Base-by-base conservation (phyloP, 225 moss, liverwort and hornwort genomes). In the Marchantia polymorpha region DNA sequence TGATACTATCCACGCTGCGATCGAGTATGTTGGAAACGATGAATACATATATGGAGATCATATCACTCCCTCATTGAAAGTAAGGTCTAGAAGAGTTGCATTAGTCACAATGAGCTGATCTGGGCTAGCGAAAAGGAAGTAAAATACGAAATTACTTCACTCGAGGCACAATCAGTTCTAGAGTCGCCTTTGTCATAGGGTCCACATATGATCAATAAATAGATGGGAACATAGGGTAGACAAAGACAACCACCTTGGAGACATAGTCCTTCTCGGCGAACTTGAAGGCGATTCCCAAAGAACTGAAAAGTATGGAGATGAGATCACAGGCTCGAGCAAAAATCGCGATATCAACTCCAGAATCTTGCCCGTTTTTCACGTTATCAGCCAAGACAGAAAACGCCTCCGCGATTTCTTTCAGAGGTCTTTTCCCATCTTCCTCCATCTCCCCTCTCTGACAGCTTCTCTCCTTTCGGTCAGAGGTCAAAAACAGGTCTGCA, bases 231-330 rank as follows among this genome's bases (percentile, higher is more conserved):
- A 61, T 22, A 61, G 39, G 39, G 23, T 9, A 50, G 50, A 71
- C 13, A 70, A 3, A 10, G 50, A 71, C 19, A 75, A 86, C 19
- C 61, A 93, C 94, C 86, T 93, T 95, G 73, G 92, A 78, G 22
- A 95, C 92, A 69, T 95, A 99, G 81, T 99, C 99, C 81, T 92
- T 95, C 84, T 99, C 95, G 11, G 93, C 95, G 22, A 99, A 99
- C 78, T 95, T 99, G 87, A 95, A 99, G 46, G 95, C 93, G 20
- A 95, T 60, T 54, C 99, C 99, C 53, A 99, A 81, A 78, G 86
- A 88, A 47, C 91, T 84, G 72, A 99, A 95, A 56, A 99, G 91
- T 53, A 91, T 82, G 7, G 92, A 99, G 72, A 99, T 84, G 69
- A 83, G 89, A 51, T 92, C 93, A 86, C 95, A 99, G 8, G 89